These are phyloP conservation scores for Sicyos edulis DNA, from an alignment of 306 rosid genomes.

Conservation along the genomic window DNA sequence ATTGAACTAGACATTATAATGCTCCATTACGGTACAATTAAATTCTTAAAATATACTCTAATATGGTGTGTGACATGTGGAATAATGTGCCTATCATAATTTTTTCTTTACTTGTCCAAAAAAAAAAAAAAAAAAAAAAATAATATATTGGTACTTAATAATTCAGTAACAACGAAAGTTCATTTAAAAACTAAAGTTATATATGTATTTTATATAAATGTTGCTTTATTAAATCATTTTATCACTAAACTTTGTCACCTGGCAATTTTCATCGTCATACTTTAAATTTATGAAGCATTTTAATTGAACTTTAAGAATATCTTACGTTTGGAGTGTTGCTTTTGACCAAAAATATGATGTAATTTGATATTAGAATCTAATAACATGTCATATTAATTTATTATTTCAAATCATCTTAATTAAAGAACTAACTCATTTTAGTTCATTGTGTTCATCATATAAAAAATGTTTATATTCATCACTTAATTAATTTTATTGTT, in stretches of 20 bases:
- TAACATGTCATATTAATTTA: background rate
- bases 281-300: background rate
- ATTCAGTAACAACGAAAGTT: background rate
- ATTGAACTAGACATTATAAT: too few relatives aligned
- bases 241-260: background rate
- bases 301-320: background rate
- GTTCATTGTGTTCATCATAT: too few relatives aligned
- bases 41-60: background rate
- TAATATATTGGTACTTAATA: constrained; percentile 3
- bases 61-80: background rate
- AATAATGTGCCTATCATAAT: background rate
- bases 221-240: background rate
- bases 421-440: too few relatives aligned
- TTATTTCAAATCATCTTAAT: background rate
- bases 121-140: too few relatives aligned
- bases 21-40: too few relatives aligned
- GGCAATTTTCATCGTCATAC: background rate
- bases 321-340: background rate
- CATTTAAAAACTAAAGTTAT: background rate
- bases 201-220: background rate
- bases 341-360: background rate
- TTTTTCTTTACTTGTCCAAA: background rate
- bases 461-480: too few relatives aligned
- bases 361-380: background rate
- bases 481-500: too few relatives aligned